Evolutionary conservation across 2,329 filamentous ascomycete species (phyloP), one percentile per base, ranked within the genome.

Genomic region (Hymenoscyphus scutula): DNA sequence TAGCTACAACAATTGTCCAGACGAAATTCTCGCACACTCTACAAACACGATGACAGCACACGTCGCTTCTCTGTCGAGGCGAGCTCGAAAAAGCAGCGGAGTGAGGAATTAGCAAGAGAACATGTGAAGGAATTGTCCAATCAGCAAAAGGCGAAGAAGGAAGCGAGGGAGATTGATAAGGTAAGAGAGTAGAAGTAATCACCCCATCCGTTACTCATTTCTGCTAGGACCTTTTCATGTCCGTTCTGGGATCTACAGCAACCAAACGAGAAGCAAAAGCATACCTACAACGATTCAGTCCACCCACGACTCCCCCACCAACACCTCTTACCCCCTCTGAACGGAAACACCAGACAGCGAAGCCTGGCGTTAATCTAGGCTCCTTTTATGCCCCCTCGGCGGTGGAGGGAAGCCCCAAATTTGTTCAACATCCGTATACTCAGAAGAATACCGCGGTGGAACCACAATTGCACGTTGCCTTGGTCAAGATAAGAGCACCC

Each of bases 211-310:
- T 4, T 30, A 11, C 63, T 70, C 29, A 68, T 29, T 48, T n/a
- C 56, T 34, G 29, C n/a, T 37, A 92, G 89, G 91, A 97, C 73
- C 89, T 97, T 71, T 88, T 96, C 70, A 82, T 96, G 34, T 93
- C 92, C 17, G 85, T 98, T 3, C 81, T 99, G 34, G 91, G 91
- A 71, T 92, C 93, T 19, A 92, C 92, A 11, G 90, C 93, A 5
- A 97, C 94, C 0, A 96, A 93, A 76, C 87, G 95, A 70, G 95
- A 99, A 78, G 92, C 93, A 56, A 93, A 90, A 76, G 88, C 91
- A 41, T 99, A 97, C 73, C 82, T 99, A 17, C 89, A 95, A 69
- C 93, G 92, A 65, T 96, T 97, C 74, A 88, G 86, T 57, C 77
- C 78, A 8, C 65, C 74, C 64, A 63, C 73, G 66, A 59, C 72